Conservation (phyloP, 306 rosid species). For the Oxytropis ochrocephala region DNA sequence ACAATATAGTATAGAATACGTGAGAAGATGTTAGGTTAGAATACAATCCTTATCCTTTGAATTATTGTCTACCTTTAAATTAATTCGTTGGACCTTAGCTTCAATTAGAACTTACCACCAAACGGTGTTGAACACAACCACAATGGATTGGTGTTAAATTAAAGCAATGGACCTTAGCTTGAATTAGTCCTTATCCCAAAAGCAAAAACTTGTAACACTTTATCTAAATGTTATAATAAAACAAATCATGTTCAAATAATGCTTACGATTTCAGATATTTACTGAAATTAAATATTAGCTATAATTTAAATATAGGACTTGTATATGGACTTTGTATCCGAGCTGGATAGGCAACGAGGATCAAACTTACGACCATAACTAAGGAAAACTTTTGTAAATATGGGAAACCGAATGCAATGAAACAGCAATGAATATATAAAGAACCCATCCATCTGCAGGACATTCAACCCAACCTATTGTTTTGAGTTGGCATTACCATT, state of each 20-base stretch:
- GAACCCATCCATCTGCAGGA: constrained; percentile 8
- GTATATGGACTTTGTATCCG: constrained; percentile 34
- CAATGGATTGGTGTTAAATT: neutral
- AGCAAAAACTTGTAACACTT: constrained; percentile 19
- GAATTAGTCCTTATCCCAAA: constrained; percentile 15
- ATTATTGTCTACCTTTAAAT: neutral
- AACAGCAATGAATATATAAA: constrained; percentile 15
- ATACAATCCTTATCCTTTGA: neutral
- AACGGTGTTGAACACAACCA: neutral
- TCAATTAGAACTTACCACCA: neutral
- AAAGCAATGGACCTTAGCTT: too few relatives aligned
- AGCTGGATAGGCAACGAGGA: constrained; percentile 34
- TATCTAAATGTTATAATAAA: constrained; percentile 24
- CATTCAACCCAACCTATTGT: constrained; percentile 28
- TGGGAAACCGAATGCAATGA: constrained; percentile 34
- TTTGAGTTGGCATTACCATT: constrained; percentile 47
- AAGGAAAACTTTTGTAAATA: constrained; percentile 20
- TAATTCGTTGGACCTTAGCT: constrained; percentile 4
- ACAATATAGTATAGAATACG: neutral
- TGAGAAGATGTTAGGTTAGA: neutral
- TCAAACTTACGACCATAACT: constrained; percentile 29
- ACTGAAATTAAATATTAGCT: constrained; percentile 35
- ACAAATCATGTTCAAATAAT: constrained; percentile 45
- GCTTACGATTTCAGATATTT: constrained; percentile 43
- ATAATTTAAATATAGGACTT: constrained; percentile 28